A percentile compares a stretch with the other conserved stretches of the same genome.
phyloP scores from a whole-genome alignment of 2,329 filamentous ascomycete species.

The Leptosphaerulina australis region DNA sequence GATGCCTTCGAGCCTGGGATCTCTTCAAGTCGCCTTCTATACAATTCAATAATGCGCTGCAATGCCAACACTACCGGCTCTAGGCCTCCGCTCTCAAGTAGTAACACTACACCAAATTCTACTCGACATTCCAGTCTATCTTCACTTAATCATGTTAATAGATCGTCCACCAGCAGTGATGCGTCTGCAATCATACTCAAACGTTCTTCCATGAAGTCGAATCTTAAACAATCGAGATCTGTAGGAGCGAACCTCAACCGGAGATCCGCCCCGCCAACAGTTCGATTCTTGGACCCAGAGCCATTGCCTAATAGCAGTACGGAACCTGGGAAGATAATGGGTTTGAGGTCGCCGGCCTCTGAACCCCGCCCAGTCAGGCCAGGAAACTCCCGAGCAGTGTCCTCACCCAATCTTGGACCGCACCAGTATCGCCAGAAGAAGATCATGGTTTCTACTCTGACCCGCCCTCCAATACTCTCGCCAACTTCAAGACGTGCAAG shows the following conservation, averaged over 20 bases:
- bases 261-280: conserved; percentile 29
- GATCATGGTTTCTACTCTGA: conserved; percentile 4
- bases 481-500: conserved; percentile 8
- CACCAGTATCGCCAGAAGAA: conserved; percentile 15
- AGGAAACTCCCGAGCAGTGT: conserved; percentile 10
- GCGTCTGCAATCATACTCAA: conserved; percentile 9
- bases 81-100: conserved; percentile 21
- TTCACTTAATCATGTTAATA: conserved; percentile 24
- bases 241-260: conserved; percentile 15
- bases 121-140: conserved; percentile 21
- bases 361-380: conserved; percentile 1
- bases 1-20: conserved; percentile 8
- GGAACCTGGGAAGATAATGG: neutral
- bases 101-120: conserved; percentile 26
- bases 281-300: conserved; percentile 35
- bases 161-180: conserved; percentile 22
- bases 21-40: conserved; percentile 7
- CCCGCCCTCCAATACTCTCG: conserved; percentile 10
- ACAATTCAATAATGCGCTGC: conserved; percentile 3
- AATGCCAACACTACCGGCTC: conserved; percentile 13
- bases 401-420: conserved; percentile 15
- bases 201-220: conserved; percentile 31
- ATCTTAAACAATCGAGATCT: conserved; percentile 27
- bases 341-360: neutral
- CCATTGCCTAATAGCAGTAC: conserved; percentile 13